Evolutionary conservation across 2,329 filamentous ascomycete species (phyloP).

Genomic region (Penicillium sp.): DNA sequence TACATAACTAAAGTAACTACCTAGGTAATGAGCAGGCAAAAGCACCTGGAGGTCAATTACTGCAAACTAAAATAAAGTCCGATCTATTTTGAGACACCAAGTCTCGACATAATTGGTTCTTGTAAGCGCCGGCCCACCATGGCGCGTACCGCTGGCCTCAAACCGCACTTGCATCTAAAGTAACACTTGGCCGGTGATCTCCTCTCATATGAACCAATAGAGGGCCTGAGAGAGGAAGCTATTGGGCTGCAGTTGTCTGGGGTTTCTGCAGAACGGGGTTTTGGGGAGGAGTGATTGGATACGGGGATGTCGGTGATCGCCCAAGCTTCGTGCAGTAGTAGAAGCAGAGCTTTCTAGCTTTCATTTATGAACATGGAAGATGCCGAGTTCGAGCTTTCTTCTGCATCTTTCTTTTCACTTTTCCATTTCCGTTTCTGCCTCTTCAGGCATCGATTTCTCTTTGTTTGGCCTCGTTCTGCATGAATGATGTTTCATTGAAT

Average conservation of each 20-base stretch:
- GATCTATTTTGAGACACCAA: constrained; percentile 15
- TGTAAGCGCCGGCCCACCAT: constrained; percentile 16
- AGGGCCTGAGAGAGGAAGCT: neutral
- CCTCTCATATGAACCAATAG: constrained; percentile 5
- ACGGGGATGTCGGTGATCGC: neutral
- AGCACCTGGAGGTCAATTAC: neutral
- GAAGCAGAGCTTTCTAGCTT: neutral
- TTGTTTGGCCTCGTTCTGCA: neutral
- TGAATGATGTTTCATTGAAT: constrained; percentile 13
- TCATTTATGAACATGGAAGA: neutral
- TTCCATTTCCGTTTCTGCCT: neutral
- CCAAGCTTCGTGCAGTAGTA: neutral
- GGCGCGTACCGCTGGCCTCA: constrained; percentile 17
- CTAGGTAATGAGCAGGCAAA: neutral
- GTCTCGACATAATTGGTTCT: constrained; percentile 4
- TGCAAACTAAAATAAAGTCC: neutral
- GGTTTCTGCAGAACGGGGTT: constrained; percentile 13
- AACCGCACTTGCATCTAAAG: constrained; percentile 6
- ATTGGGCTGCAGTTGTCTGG: constrained; percentile 16
- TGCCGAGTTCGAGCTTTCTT: constrained; percentile 13
- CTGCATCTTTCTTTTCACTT: constrained; percentile 2
- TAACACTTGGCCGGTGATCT: constrained; percentile 8
- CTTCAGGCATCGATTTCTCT: neutral
- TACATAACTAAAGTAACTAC: too few species aligned
- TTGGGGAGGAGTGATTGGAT: constrained; percentile 11